Percentiles rank a stretch among this genome's conserved stretches.
These are phyloP conservation scores for Monosporascus sp. DNA, from an alignment of 2,329 filamentous ascomycete species.

Conservation along the genomic window DNA sequence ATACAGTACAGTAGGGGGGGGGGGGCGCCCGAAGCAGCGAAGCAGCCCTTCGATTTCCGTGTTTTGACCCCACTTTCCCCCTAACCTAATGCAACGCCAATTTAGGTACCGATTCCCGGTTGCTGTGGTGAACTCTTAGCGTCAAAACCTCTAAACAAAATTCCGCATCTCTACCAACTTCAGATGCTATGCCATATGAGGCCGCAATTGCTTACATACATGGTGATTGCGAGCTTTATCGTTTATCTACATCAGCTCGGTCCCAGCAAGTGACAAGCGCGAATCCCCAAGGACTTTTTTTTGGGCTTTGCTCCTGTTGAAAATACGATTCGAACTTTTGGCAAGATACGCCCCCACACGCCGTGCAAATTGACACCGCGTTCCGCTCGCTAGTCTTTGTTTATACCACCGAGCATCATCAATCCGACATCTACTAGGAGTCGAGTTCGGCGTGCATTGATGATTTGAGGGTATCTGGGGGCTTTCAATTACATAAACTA, in stretches of 20 bases:
- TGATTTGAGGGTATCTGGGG: constrained; percentile 4
- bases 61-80: background rate
- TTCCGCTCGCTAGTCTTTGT: background rate
- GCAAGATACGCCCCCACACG: background rate
- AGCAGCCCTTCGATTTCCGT: background rate
- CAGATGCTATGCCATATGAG: background rate
- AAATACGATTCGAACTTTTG: background rate
- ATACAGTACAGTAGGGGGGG: background rate
- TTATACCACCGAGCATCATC: background rate
- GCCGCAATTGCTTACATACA: background rate
- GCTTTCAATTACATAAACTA: constrained; percentile 1
- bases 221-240: background rate
- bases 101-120: background rate
- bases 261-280: background rate
- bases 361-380: background rate
- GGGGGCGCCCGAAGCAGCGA: background rate
- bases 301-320: background rate
- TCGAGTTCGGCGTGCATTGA: constrained; percentile 4
- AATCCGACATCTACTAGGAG: background rate
- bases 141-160: background rate
- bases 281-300: background rate
- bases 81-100: background rate
- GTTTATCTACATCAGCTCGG: background rate
- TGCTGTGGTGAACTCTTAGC: background rate
- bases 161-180: background rate